A percentile compares a stretch with the other conserved stretches of the same genome.
These are phyloP conservation scores for Carex parvula DNA, from an alignment of 176 grass and related monocot genomes.

Conservation along the genomic window DNA sequence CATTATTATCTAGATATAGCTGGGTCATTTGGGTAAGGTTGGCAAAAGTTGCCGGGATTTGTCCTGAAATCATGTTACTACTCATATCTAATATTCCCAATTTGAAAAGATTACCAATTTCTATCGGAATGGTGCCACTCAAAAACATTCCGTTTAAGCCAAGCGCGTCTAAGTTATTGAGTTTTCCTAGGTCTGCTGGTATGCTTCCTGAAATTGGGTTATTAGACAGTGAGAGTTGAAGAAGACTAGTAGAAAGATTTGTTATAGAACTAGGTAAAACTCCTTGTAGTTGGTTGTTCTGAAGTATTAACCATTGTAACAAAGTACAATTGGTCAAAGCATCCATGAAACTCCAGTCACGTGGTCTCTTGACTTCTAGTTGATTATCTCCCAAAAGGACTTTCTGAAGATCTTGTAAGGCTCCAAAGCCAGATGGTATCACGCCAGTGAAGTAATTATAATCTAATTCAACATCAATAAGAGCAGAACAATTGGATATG, in stretches of 20 bases:
- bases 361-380: constrained; percentile 7
- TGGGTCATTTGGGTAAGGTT: too few relatives aligned
- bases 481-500: constrained; percentile 23
- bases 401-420: background rate
- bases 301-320: background rate
- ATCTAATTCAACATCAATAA: background rate
- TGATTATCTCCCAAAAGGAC: background rate
- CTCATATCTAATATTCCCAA: too few relatives aligned
- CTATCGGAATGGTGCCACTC: too few relatives aligned
- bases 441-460: constrained; percentile 11
- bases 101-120: too few relatives aligned
- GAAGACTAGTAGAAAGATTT: constrained; percentile 31
- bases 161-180: constrained; percentile 9
- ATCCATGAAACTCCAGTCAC: background rate
- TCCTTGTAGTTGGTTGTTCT: constrained; percentile 28
- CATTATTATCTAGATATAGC: too few relatives aligned
- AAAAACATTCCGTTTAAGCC: too few relatives aligned
- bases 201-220: constrained; percentile 33
- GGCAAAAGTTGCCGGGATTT: too few relatives aligned
- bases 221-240: background rate
- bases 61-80: too few relatives aligned
- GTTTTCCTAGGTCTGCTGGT: constrained; percentile 19
- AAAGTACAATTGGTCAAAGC: constrained; percentile 25
- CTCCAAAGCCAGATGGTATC: constrained; percentile 28
- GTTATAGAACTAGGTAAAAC: constrained; percentile 15